Evolutionary conservation across 1,139 yeast species (phyloP), one percentile per base, ranked within the genome.

Genomic region (Geotrichum carabidarum): DNA sequence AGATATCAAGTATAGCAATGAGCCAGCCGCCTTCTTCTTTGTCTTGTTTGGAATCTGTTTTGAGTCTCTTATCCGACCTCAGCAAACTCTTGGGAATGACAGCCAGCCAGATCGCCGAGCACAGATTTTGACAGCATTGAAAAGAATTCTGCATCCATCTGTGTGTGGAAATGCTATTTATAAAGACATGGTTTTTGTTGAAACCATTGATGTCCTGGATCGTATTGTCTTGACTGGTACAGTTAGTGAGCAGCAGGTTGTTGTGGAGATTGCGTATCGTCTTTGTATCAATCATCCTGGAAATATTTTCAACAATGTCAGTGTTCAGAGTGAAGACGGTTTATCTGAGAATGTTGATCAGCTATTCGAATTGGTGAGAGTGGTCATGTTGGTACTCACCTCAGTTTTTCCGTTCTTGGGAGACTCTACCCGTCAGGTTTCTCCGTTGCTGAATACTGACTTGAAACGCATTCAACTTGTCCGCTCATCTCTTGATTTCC

Each of bases 11-110:
- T 64, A 65, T 50, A 64, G 68, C n/a, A 81, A 78, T 11, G 95
- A 88, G 62, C 77, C 84, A 0, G 80, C 82, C 2, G 84, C 87
- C 52, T 87, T 90, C 62, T 84, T 86, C 69, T 87, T 87, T 66
- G 85, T 90, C 31, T 69, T 91, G 48, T 87, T 86, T 71, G 88
- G 96, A 41, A 86, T 88, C 61, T 88, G 96, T 67, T 77, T 89
- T 54, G 96, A 88, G 63, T 80, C 86, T 0, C 74, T 89, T 58
- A 78, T 84, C 15, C 78, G 76, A 62, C 59, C 71, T 41, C 60
- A 59, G 49, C 59, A 63, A 51, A 45, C 67, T 30, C 44, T 56
- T 31, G 60, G 65, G 22, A 48, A 49, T 43, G 53, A 51, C 36
- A 38, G 47, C 32, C 50, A 48, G 34, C 50, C 54, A 4, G 46